These are phyloP conservation scores for Ulmus americana DNA, from an alignment of 331 rosid genomes.

Conservation along the genomic window DNA sequence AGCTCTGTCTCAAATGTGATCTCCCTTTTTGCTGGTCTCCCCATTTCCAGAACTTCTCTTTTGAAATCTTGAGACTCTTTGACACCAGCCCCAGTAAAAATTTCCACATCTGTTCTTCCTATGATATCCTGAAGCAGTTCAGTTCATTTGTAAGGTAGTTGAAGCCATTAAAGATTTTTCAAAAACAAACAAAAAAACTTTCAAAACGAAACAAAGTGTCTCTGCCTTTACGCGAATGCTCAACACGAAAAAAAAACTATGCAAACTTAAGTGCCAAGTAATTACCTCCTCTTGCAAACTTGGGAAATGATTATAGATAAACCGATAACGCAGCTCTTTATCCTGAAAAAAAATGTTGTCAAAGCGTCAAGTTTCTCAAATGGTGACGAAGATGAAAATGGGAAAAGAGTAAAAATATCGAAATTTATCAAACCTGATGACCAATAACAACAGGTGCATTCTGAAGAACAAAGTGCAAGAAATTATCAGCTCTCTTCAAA, in stretches of 20 bases:
- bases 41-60: constrained; percentile 85
- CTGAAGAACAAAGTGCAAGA: constrained; percentile 94
- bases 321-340: constrained; percentile 85
- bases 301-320: constrained; percentile 95
- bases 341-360: constrained; percentile 46
- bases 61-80: constrained; percentile 86
- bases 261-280: constrained; percentile 26
- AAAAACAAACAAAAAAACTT: neutral
- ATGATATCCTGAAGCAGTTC: constrained; percentile 62
- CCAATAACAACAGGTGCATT: constrained; percentile 98
- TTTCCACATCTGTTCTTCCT: constrained; percentile 94
- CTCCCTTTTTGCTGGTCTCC: constrained; percentile 83
- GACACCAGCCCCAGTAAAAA: constrained; percentile 82
- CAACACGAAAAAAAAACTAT: constrained; percentile 12
- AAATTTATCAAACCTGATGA: constrained; percentile 58
- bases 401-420: too few relatives aligned
- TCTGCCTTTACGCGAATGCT: constrained; percentile 25
- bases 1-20: constrained; percentile 80
- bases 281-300: constrained; percentile 92
- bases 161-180: neutral
- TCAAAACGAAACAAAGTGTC: neutral
- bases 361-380: constrained; percentile 20
- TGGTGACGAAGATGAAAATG: neutral
- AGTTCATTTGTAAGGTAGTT: neutral
- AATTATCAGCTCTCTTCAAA: constrained; percentile 93